These are phyloP conservation scores for Seiridium cupressi DNA, from an alignment of 2,329 filamentous ascomycete genomes.

Conservation along the genomic window DNA sequence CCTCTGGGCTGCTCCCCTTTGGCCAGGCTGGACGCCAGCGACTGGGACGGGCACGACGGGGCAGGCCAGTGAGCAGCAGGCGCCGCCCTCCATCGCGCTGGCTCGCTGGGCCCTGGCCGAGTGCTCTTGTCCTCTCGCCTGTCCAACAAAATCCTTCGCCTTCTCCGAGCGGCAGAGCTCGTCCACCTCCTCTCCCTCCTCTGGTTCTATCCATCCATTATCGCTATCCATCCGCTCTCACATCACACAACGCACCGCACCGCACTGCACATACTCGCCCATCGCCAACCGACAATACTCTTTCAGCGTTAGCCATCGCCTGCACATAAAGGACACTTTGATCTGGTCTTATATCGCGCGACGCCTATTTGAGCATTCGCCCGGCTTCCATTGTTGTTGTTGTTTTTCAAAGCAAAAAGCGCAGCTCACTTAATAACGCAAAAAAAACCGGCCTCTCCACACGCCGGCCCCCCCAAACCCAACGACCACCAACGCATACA, in stretches of 20 bases:
- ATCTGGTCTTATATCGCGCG: neutral
- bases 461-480: conserved; percentile 1
- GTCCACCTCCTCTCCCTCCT: neutral
- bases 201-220: neutral
- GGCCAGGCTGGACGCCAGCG: conserved; percentile 3
- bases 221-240: neutral
- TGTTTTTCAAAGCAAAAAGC: conserved; percentile 5
- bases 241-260: neutral
- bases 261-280: neutral
- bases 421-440: conserved; percentile 8
- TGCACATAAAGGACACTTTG: neutral
- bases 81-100: conserved; percentile 6
- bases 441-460: conserved; percentile 5
- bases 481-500: neutral
- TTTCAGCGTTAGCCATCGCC: neutral
- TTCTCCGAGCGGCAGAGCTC: conserved; percentile 8
- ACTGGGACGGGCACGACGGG: neutral
- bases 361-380: conserved; percentile 1
- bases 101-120: neutral
- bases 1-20: conserved; percentile 2
- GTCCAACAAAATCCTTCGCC: conserved; percentile 13
- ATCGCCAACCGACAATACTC: neutral
- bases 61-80: conserved; percentile 5
- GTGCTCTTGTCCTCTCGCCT: neutral
- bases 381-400: conserved; percentile 2